phyloP scores from a whole-genome alignment of 1,284 basidiomycete species.

The Cutaneotrichosporon cutaneum region DNA sequence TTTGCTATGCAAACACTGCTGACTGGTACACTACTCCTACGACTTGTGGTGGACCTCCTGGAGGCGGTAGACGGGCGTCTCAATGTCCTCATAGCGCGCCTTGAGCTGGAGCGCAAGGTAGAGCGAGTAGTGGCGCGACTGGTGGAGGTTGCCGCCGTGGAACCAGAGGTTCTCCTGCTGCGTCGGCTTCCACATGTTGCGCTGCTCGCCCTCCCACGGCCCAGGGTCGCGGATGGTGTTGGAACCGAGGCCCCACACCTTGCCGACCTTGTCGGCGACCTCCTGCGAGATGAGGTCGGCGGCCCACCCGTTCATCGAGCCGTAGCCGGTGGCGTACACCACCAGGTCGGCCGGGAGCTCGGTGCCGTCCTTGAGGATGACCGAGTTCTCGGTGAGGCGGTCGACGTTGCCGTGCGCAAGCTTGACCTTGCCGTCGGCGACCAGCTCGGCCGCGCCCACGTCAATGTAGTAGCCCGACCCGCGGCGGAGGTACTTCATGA shows the following conservation, averaged over 20 bases:
- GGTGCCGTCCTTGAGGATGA: conserved; percentile 18
- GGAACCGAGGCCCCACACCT: conserved; percentile 22
- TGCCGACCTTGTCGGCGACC: conserved; percentile 24
- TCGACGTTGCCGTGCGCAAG: conserved; percentile 28
- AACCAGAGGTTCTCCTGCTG: conserved; percentile 22
- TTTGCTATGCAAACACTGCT: not conserved
- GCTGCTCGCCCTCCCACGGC: conserved; percentile 26
- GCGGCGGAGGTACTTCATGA: conserved; percentile 27
- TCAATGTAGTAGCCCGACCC: conserved; percentile 26
- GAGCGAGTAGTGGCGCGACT: conserved; percentile 24
- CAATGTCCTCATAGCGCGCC: conserved; percentile 25
- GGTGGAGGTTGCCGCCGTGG: conserved; percentile 24
- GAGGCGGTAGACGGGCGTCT: conserved; percentile 22
- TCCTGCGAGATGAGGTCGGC: conserved; percentile 21
- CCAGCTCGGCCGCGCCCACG: conserved; percentile 26
- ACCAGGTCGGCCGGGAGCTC: conserved; percentile 22
- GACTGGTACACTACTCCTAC: conserved; percentile 4
- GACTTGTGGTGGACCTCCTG: conserved; percentile 21
- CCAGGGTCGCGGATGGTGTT: conserved; percentile 24
- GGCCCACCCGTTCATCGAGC: conserved; percentile 23
- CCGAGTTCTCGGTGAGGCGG: conserved; percentile 23
- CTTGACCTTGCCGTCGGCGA: conserved; percentile 32
- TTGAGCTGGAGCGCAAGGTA: conserved; percentile 27
- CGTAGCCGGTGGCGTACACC: conserved; percentile 26
- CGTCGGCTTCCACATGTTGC: conserved; percentile 26